These are phyloP conservation scores for Apiotrichum sp. DNA, from an alignment of 1,284 basidiomycete species.

Conservation along the genomic window DNA sequence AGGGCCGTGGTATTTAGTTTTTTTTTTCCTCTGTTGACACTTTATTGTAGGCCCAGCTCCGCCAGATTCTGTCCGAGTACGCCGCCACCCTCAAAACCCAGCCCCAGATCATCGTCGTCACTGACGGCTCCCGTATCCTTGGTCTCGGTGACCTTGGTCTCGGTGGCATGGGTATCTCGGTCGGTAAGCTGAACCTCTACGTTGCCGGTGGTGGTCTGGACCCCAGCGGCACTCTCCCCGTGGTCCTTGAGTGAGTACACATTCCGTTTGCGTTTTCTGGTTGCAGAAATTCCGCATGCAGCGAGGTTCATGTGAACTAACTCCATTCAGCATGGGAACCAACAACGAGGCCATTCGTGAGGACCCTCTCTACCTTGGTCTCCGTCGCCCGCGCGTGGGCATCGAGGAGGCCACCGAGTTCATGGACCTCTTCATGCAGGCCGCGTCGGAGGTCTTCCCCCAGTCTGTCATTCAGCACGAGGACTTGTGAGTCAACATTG, in stretches of 20 bases:
- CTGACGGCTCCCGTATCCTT: constrained; percentile 87
- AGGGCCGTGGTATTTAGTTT: too few relatives aligned
- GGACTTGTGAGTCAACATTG: constrained; percentile 55
- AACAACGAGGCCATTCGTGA: constrained; percentile 75
- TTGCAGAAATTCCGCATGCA: too few relatives aligned
- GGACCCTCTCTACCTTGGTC: constrained; percentile 85
- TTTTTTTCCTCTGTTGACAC: constrained; percentile 48
- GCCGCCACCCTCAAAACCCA: constrained; percentile 57
- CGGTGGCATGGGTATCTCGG: constrained; percentile 75
- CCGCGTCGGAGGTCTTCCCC: constrained; percentile 67
- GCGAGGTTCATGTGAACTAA: not conserved
- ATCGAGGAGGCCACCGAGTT: constrained; percentile 61
- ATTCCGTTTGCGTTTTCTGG: too few relatives aligned
- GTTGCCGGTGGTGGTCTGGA: constrained; percentile 78
- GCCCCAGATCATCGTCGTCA: constrained; percentile 76
- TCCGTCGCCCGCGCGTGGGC: constrained; percentile 63
- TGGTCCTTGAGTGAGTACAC: constrained; percentile 53
- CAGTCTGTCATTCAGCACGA: constrained; percentile 84
- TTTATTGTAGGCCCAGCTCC: constrained; percentile 48
- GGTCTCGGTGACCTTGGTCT: constrained; percentile 79
- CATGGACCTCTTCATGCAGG: constrained; percentile 89
- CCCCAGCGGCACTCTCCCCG: constrained; percentile 76
- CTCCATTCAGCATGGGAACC: constrained; percentile 60
- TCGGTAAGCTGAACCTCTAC: constrained; percentile 89
- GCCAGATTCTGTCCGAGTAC: constrained; percentile 41